Evolutionary conservation across 1,284 basidiomycete species (phyloP).

Genomic region (Apiotrichum sp.): DNA sequence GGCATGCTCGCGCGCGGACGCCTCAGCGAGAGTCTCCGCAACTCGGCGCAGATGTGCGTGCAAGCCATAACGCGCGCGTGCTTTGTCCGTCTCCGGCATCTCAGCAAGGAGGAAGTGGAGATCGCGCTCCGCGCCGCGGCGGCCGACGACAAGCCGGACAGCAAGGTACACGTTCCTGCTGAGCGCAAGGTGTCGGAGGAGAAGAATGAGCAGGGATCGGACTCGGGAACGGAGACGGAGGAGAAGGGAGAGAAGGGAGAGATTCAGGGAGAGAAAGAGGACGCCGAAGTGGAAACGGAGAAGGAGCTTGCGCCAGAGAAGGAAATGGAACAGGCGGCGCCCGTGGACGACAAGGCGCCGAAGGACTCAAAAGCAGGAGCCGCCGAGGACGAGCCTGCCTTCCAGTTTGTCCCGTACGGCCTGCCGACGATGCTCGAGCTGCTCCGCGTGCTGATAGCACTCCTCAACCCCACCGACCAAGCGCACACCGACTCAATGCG

Average conservation of each 20-base stretch:
- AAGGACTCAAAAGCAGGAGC: neutral
- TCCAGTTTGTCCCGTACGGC: conserved; percentile 58
- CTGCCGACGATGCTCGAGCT: conserved; percentile 90
- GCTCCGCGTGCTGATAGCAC: conserved; percentile 86
- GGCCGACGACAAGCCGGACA: conserved; percentile 20
- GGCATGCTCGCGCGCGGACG: conserved; percentile 97
- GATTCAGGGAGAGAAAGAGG: too few relatives aligned
- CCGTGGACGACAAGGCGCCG: neutral
- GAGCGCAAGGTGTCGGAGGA: conserved; percentile 9
- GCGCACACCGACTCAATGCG: conserved; percentile 96
- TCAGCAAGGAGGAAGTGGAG: conserved; percentile 48
- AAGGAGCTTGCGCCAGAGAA: neutral
- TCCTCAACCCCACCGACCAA: conserved; percentile 88
- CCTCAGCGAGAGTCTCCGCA: conserved; percentile 64
- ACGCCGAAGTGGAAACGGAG: neutral
- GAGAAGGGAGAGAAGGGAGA: neutral
- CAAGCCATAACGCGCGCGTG: conserved; percentile 75
- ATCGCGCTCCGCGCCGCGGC: conserved; percentile 25
- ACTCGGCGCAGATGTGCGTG: conserved; percentile 92
- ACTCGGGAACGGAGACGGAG: neutral
- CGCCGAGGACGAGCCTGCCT: conserved; percentile 6
- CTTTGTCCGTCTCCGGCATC: conserved; percentile 64
- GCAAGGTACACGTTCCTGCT: conserved; percentile 14
- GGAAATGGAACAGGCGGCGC: neutral
- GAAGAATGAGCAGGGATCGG: conserved; percentile 1